Evolutionary conservation across 1,284 basidiomycete genomes (phyloP).

Genomic region (Mixia osmundae): DNA sequence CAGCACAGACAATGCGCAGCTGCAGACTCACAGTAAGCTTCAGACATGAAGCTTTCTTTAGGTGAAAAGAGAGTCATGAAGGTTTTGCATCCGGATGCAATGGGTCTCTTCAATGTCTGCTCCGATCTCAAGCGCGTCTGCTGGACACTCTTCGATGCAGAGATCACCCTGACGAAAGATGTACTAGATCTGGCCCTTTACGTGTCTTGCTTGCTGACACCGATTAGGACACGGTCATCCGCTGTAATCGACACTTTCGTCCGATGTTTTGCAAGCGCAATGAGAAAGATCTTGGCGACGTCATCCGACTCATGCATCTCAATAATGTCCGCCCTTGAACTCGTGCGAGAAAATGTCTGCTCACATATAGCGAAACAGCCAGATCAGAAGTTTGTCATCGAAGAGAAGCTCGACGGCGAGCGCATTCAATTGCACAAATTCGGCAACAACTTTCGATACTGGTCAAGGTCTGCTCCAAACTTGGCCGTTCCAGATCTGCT

Average conservation of each 20-base stretch:
- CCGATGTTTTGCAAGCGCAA: conserved; percentile 78
- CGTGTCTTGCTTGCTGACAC: not conserved
- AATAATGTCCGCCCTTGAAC: not conserved
- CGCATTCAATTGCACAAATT: conserved; percentile 79
- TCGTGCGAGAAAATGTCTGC: not conserved
- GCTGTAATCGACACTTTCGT: conserved; percentile 57
- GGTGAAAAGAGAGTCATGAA: conserved; percentile 59
- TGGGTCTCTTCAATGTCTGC: conserved; percentile 75
- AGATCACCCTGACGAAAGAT: conserved; percentile 21
- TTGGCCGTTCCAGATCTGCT: conserved; percentile 30
- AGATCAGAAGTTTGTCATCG: conserved; percentile 50
- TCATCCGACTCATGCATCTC: conserved; percentile 48
- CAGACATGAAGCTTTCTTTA: conserved; percentile 26
- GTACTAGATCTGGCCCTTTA: conserved; percentile 5
- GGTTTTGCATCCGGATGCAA: conserved; percentile 72
- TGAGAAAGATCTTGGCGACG: conserved; percentile 41
- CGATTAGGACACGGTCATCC: conserved; percentile 47
- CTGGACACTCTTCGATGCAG: conserved; percentile 28
- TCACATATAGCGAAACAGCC: conserved; percentile 21
- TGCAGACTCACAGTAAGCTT: conserved; percentile 43
- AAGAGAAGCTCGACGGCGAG: conserved; percentile 90
- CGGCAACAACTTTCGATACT: conserved; percentile 70
- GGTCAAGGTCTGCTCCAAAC: too few relatives aligned
- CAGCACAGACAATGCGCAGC: not conserved
- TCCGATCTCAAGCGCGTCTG: conserved; percentile 79